Percentiles rank a stretch among this genome's conserved stretches.
phyloP scores from a whole-genome alignment of 441 rosid genomes.

The Corymbia calophylla region DNA sequence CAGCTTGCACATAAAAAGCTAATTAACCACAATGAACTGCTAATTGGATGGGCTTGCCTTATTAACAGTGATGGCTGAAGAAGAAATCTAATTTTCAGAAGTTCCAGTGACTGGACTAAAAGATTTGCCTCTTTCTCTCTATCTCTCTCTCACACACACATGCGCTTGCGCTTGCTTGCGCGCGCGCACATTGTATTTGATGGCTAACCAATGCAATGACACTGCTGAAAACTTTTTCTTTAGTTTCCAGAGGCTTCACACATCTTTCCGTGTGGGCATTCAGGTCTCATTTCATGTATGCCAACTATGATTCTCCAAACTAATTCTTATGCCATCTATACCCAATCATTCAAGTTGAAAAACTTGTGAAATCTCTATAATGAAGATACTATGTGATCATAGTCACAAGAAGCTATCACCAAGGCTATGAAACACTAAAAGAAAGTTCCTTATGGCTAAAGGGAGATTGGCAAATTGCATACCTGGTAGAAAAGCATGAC shows the following conservation, averaged over 20 bases:
- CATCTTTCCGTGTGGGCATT: neutral
- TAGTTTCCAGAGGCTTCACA: neutral
- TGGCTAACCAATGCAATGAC: neutral
- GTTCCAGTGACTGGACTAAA: neutral
- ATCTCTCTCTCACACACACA: neutral
- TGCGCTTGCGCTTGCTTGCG: fast-evolving
- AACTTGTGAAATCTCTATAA: neutral
- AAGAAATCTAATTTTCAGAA: neutral
- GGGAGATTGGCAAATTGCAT: neutral
- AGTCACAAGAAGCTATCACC: neutral
- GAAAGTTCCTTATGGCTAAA: neutral
- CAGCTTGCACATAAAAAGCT: neutral
- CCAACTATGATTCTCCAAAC: neutral
- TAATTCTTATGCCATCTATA: neutral
- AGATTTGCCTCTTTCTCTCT: neutral
- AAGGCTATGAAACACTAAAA: neutral
- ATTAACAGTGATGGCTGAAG: neutral
- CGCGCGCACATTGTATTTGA: neutral
- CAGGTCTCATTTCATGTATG: neutral
- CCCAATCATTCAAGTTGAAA: neutral
- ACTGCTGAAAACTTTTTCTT: neutral
- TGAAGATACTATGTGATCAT: neutral
- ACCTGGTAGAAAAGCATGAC: constrained; percentile 94
- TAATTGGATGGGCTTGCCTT: neutral
- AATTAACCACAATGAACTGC: neutral